Base-by-base conservation (phyloP, 2,329 filamentous ascomycete genomes). In the Beauveria caledonica region DNA sequence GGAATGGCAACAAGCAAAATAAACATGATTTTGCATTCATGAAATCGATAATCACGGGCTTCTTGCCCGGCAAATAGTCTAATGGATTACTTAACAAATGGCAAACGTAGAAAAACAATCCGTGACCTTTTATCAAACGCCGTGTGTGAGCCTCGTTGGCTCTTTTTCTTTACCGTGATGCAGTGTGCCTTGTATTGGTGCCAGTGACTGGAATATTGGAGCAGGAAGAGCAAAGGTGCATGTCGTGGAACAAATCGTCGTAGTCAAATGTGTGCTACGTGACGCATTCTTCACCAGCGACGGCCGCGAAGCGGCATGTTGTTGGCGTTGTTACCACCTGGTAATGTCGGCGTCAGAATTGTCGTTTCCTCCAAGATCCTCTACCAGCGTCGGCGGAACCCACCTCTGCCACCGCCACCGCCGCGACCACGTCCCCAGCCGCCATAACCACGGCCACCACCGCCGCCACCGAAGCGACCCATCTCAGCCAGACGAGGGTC, bases 401-500 rank as follows among this genome's bases (percentile, higher is more conserved):
- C 75, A 78, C 79, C 78, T 72, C 80, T 78, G 68, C 79, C 78
- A 66, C 73, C 78, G 66, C 73, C 74, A 57, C 72, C 76, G 66
- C 86, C 76, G 66, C 86, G 80, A 67, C 85, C 83, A 66, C 88
- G 85, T 69, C 87, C 83, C 72, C 87, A 87, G 69, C 89, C 86
- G 70, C 88, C 85, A 69, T 84, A 87, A 65, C 88, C 83, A 70
- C 89, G 85, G 65, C 88, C 85, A 62, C 91, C 91, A 61, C 90
- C 90, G 64, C 92, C 90, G 64, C 92, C 90, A 67, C 91, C 86
- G 73, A 92, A 97, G 75, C 94, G 89, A 68, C 86, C 87, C 94
- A 99, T 97, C 82, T 99, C 94, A 65, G 87, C 86, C 65, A 99
- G 88, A 75, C 92, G 89, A 72, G 94, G 94, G 71, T 97, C 94